Conservation (phyloP, 306 rosid species). For the Cucumis cinereus region DNA sequence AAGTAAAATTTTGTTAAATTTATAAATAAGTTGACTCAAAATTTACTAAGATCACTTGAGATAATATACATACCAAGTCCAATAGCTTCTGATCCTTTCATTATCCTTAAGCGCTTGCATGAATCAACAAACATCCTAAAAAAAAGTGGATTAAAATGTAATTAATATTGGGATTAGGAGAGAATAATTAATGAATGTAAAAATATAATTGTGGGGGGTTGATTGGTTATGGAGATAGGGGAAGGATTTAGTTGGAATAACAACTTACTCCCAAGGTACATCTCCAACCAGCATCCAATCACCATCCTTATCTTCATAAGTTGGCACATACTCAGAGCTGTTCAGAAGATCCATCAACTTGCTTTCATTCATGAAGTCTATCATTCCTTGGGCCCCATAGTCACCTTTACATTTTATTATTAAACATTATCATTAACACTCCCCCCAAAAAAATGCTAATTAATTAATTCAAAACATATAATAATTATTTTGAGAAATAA, state of each 20-base stretch:
- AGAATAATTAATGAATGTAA: neutral
- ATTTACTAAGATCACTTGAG: too few species aligned
- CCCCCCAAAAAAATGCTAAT: neutral
- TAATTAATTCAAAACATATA: neutral
- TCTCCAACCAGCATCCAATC: conserved; percentile 99
- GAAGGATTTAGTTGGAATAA: neutral
- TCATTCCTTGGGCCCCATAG: conserved; percentile 96
- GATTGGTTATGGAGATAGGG: neutral
- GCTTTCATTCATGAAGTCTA: conserved; percentile 98
- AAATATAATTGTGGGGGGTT: neutral
- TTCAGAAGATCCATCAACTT: conserved; percentile 98
- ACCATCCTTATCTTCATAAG: conserved; percentile 98
- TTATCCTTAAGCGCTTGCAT: conserved; percentile 96
- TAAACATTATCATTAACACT: neutral
- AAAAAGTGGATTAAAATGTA: neutral
- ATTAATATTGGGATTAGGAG: neutral
- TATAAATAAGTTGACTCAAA: too few species aligned
- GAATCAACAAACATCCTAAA: conserved; percentile 92
- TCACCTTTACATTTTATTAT: conserved; percentile 39
- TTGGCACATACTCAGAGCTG: conserved; percentile 97
- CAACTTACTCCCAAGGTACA: conserved; percentile 97
- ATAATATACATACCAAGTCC: conserved; percentile 59
- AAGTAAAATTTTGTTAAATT: too few species aligned
- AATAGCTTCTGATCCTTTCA: conserved; percentile 99
- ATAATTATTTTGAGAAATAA: neutral